Evolutionary conservation across 257 asterid species (phyloP), one percentile per base, ranked within the genome.

Genomic region (Solanum medicagineum): DNA sequence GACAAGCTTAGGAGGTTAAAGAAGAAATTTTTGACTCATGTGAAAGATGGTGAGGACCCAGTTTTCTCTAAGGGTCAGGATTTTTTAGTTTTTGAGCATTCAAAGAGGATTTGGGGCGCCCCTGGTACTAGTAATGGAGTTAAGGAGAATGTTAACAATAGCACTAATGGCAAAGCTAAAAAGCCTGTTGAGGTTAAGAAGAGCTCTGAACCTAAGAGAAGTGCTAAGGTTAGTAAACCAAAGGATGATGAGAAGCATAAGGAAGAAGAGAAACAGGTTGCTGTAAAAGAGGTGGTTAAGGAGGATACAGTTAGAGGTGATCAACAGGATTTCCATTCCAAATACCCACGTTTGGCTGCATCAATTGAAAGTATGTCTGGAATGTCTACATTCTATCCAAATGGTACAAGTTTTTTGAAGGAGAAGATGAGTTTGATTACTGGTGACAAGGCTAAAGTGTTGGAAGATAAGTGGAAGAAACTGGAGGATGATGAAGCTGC

Each of bases 391-490:
- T 40, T 42, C 16, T 49, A 36, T 63, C 89, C 88, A 1, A 71
- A 66, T 3, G 71, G 86, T 45, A 4, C 89, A 71, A 81, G 36
- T 24, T 19, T 81, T 70, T 15, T 90, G 85, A 88, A 74, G 88
- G 89, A 88, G 24, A 90, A 83, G 19, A 45, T 93, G 88, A 74
- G 81, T 69, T 81, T 83, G 89, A 82, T 92, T 65, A 94, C 87
- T 75, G 65, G 71, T 29, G 88, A 32, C 8, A 90, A 91, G 88
- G 94, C 94, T 5, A 86, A 85, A 88, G 92, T 90, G 29, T 85
- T 90, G 84, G 92, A 95, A 24, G 90, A 90, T 10, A 88, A 90
- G 87, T 95, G 98, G 97, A 93, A 88, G 89, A 80, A 88, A 26
- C 80, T 95, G 88, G 8, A 66, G 17, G 16, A 55, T 82, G 89